Percentiles rank a stretch among this genome's conserved stretches.
Evolutionary conservation across 208 protist species (phyloP).

Genomic region (Naegleria fowleri): DNA sequence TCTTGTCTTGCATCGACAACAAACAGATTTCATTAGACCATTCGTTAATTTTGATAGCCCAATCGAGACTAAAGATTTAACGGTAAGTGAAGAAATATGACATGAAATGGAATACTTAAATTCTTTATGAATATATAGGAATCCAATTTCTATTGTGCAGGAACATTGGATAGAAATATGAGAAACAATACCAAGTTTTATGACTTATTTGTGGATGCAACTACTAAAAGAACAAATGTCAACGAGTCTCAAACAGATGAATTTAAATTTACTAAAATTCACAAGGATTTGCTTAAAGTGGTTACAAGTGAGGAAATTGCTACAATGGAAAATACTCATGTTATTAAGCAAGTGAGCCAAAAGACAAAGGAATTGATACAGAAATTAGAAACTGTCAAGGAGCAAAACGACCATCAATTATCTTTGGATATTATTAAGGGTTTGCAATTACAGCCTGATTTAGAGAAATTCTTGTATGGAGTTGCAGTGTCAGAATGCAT

Average conservation of each 20-base stretch:
- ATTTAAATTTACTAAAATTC: constrained; percentile 13
- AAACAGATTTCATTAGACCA: not conserved
- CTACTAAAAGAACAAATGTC: not conserved
- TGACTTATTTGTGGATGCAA: not conserved
- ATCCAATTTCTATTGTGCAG: not conserved
- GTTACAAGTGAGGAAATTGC: not conserved
- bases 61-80: not conserved
- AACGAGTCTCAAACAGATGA: not conserved
- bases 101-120: too few relatives aligned
- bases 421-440: not conserved
- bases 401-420: not conserved
- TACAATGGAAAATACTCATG: not conserved
- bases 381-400: not conserved
- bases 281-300: not conserved
- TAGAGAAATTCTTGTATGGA: not conserved
- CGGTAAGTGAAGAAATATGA: not conserved
- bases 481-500: not conserved
- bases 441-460: not conserved
- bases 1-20: not conserved
- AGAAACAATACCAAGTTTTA: not conserved
- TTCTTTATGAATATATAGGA: too few relatives aligned
- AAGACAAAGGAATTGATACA: not conserved
- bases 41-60: not conserved
- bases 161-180: not conserved
- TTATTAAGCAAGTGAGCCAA: not conserved